Evolutionary conservation across 75 land plant species (phyloP), one percentile per base, ranked within the genome.

Genomic region (Azolla pinnata): DNA sequence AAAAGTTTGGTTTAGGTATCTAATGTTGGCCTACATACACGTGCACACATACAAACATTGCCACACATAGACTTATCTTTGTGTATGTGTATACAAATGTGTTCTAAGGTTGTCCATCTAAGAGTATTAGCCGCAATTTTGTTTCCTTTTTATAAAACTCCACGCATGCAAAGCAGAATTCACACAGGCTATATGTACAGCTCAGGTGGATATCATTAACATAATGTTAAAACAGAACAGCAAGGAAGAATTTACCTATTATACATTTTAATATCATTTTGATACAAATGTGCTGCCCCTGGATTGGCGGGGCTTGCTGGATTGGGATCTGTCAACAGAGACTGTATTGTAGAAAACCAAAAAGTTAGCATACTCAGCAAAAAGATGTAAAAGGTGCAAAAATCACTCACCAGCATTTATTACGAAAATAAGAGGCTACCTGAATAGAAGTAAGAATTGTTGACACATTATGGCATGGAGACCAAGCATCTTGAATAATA

Each of bases 401-500:
- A 38, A 38, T 7, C 14, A 38, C 14, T 14, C 42, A 7, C 42
- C 14, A 7, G 7, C 7, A 38, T 7, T 14, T 38, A 38, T 38
- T 14, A 17, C 34, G 18, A 21, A 54, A 24, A 31, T 29, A n/a
- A 63, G 21, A 46, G 0, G 32, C 44, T 38, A 78, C 81, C 64
- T 78, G 79, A 34, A 78, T 75, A 0, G 79, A 78, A 19, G 81
- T 75, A 16, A 79, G 44, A 53, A 79, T 79, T n/a, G 83, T 81
- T 29, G 72, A 68, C 30, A 81, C 70, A 62, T 73, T 78, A 44
- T 78, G 83, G 61, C 78, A 81, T 9, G 83, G 83, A 4, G 83
- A 81, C 83, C 83, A 81, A 19, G 83, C 82, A 62, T 81, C 82
- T 54, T 81, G 83, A 30, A 81, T 79, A 25, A 78, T 79, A 42